These are phyloP conservation scores for Dittrichia graveolens DNA, from an alignment of 129 eudicot species.

Conservation along the genomic window DNA sequence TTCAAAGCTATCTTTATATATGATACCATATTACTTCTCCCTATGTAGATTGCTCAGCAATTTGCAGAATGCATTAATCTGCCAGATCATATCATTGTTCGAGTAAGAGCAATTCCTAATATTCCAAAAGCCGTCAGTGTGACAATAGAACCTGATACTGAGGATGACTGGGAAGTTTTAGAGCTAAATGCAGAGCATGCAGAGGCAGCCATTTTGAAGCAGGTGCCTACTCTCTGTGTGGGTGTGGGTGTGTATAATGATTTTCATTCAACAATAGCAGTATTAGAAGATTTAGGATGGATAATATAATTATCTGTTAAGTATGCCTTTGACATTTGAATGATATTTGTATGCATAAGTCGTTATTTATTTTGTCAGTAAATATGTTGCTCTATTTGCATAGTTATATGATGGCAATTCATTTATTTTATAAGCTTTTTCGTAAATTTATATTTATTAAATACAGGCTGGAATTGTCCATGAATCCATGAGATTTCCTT, in stretches of 20 bases:
- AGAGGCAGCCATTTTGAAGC: slow-evolving; percentile 73
- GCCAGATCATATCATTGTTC: slow-evolving; percentile 59
- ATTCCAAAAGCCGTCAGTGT: slow-evolving; percentile 78
- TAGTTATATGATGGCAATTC: slow-evolving; percentile 1
- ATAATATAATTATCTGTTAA: neutral
- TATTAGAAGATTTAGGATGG: neutral
- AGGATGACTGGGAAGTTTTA: slow-evolving; percentile 99
- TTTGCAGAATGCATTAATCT: slow-evolving; percentile 86
- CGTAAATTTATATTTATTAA: slow-evolving; percentile 7
- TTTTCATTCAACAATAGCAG: too few species aligned
- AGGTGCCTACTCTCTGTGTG: slow-evolving; percentile 47
- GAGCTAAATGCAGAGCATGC: slow-evolving; percentile 92
- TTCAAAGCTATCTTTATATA: neutral
- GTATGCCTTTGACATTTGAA: neutral
- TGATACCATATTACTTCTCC: slow-evolving; percentile 7
- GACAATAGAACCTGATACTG: slow-evolving; percentile 77
- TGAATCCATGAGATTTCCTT: slow-evolving; percentile 79
- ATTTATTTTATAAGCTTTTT: neutral
- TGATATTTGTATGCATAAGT: neutral
- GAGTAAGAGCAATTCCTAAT: slow-evolving; percentile 67
- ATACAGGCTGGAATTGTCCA: slow-evolving; percentile 81
- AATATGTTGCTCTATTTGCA: slow-evolving; percentile 4
- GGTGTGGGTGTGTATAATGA: neutral
- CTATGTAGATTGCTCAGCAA: slow-evolving; percentile 72
- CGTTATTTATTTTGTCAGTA: neutral